Conservation (phyloP, 495 filamentous ascomycete species). For the Glarea lozoyensis region DNA sequence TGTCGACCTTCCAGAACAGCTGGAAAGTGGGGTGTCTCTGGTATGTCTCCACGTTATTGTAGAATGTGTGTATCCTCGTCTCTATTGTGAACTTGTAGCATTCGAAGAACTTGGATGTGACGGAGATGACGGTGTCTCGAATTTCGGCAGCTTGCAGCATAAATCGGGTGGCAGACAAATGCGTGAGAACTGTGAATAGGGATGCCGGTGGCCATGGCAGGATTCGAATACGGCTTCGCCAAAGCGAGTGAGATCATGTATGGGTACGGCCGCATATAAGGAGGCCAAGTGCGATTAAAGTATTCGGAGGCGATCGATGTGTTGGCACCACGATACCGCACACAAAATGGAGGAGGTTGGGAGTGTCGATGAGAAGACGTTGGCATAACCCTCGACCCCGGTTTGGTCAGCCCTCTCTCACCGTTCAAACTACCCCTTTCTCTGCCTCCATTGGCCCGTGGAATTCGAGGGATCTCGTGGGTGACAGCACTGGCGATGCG, state of each 20-base stretch:
- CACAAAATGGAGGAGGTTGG: slow-evolving; percentile 18
- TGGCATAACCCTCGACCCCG: slow-evolving; percentile 10
- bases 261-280: slow-evolving; percentile 25
- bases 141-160: no score
- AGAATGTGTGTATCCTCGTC: no score
- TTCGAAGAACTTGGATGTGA: no score
- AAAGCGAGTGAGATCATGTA: slow-evolving; percentile 9
- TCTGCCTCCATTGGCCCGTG: background rate
- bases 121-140: no score
- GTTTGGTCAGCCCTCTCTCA: slow-evolving; percentile 9
- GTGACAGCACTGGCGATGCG: slow-evolving; percentile 7
- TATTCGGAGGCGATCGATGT: slow-evolving; percentile 17
- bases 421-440: slow-evolving; percentile 10
- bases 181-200: no score
- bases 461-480: slow-evolving; percentile 1
- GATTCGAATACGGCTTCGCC: no score
- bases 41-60: no score
- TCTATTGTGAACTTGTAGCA: no score
- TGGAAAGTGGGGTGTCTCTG: no score
- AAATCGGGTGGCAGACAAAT: no score
- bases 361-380: slow-evolving; percentile 16
- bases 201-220: background rate
- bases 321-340: slow-evolving; percentile 13
- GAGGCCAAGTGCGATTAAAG: slow-evolving; percentile 17
- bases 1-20: no score